A percentile compares a stretch with the other conserved stretches of the same genome.
Evolutionary conservation across 2,329 filamentous ascomycete genomes (phyloP).

Genomic region (Didymosphaeria variabile): DNA sequence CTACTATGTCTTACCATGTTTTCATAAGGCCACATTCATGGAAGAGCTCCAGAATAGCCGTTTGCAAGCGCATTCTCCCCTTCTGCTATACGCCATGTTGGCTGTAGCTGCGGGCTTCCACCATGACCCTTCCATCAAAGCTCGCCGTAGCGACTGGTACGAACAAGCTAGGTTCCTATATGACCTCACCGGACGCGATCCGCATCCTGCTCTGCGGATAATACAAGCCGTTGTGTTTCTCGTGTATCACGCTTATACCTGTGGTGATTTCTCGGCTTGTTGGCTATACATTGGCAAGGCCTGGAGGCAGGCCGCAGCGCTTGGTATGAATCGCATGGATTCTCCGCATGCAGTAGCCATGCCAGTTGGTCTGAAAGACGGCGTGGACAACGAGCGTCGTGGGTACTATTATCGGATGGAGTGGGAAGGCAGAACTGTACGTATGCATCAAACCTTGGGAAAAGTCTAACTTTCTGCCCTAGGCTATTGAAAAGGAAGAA

Average conservation of each 20-base stretch:
- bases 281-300: slow-evolving; percentile 44
- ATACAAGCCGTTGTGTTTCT: slow-evolving; percentile 39
- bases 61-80: slow-evolving; percentile 29
- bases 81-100: slow-evolving; percentile 40
- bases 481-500: slow-evolving; percentile 38
- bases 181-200: slow-evolving; percentile 31
- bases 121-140: slow-evolving; percentile 28
- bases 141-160: slow-evolving; percentile 36
- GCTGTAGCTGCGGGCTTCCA: slow-evolving; percentile 36
- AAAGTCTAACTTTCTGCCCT: not conserved
- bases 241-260: slow-evolving; percentile 31
- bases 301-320: slow-evolving; percentile 42
- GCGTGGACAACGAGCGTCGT: not conserved
- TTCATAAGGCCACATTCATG: slow-evolving; percentile 36
- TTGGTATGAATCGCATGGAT: slow-evolving; percentile 43
- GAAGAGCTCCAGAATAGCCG: slow-evolving; percentile 22
- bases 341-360: slow-evolving; percentile 15
- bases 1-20: slow-evolving; percentile 36
- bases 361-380: slow-evolving; percentile 6
- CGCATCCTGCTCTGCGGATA: slow-evolving; percentile 30
- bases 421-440: slow-evolving; percentile 15
- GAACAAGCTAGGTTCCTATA: slow-evolving; percentile 41
- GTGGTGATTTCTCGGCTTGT: slow-evolving; percentile 39
- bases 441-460: not conserved
- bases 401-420: slow-evolving; percentile 11